Conservation (phyloP, 345 rosid genomes). For the Eucalyptus tenuipes region DNA sequence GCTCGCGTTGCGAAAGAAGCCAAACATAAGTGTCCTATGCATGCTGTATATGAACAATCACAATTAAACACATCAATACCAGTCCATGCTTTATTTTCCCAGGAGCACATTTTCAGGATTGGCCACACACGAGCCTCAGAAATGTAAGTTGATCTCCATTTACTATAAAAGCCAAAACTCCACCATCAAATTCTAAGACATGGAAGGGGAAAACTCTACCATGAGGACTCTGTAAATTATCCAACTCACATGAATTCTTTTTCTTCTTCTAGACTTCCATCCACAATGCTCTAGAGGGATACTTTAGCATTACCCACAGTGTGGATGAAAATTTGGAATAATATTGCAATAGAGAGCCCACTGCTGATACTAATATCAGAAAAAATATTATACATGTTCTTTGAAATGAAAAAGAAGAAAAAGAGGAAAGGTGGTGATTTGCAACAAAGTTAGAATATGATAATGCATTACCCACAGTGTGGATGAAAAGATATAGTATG, state of each 20-base stretch:
- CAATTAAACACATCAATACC: not conserved
- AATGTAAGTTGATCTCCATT: not conserved
- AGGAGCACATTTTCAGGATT: not conserved
- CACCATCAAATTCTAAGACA: not conserved
- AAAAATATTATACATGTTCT: not conserved
- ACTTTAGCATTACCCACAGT: not conserved
- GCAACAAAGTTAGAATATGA: not conserved
- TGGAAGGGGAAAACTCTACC: not conserved
- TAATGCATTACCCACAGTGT: not conserved
- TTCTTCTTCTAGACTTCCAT: not conserved
- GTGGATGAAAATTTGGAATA: not conserved
- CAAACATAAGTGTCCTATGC: conserved; percentile 27
- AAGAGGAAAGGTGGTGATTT: not conserved
- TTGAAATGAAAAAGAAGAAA: not conserved
- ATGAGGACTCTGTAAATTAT: not conserved
- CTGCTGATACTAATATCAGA: not conserved
- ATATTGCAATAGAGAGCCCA: not conserved
- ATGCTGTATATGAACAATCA: conserved; percentile 8
- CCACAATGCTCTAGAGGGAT: not conserved
- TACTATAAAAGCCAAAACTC: not conserved
- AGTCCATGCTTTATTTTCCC: not conserved
- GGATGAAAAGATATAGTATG: not conserved
- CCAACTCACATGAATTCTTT: not conserved
- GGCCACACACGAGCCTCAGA: not conserved
- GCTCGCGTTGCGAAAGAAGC: conserved; percentile 33